A percentile compares a stretch with the other conserved stretches of the same genome.
Conservation (phyloP, 2,329 filamentous ascomycete genomes). For the Talaromyces sp. region DNA sequence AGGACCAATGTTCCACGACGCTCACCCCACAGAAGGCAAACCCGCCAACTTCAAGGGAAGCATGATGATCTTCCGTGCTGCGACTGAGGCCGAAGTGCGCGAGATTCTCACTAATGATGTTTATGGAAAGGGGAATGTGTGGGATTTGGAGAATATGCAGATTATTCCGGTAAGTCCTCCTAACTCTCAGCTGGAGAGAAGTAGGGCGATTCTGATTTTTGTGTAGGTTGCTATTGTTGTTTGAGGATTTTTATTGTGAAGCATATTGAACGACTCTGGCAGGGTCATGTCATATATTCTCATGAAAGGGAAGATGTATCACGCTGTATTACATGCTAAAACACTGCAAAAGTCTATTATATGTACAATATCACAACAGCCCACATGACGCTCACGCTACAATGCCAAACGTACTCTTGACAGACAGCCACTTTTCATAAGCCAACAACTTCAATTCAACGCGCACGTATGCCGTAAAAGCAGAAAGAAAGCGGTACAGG, state of each 20-base stretch:
- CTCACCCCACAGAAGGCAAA: constrained; percentile 61
- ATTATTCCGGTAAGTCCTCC: constrained; percentile 37
- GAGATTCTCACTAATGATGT: constrained; percentile 67
- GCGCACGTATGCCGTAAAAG: constrained; percentile 53
- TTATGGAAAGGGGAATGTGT: constrained; percentile 69
- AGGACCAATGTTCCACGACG: constrained; percentile 62
- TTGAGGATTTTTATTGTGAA: neutral
- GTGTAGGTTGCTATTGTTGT: neutral
- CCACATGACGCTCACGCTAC: constrained; percentile 1
- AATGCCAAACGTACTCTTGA: constrained; percentile 45
- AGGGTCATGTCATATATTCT: neutral
- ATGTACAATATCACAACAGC: neutral
- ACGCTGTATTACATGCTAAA: constrained; percentile 7
- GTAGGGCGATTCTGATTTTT: neutral
- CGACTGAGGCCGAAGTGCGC: constrained; percentile 66
- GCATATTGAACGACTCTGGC: neutral
- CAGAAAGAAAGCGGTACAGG: constrained; percentile 48
- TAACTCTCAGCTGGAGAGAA: neutral
- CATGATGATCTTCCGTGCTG: constrained; percentile 64
- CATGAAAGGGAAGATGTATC: neutral
- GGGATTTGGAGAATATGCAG: constrained; percentile 68
- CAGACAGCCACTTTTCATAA: constrained; percentile 56
- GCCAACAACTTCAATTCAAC: constrained; percentile 56
- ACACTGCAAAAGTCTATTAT: constrained; percentile 3
- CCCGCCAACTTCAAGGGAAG: constrained; percentile 68